These are phyloP conservation scores for Septoria linicola DNA, from an alignment of 2,329 filamentous ascomycete genomes.

Conservation along the genomic window DNA sequence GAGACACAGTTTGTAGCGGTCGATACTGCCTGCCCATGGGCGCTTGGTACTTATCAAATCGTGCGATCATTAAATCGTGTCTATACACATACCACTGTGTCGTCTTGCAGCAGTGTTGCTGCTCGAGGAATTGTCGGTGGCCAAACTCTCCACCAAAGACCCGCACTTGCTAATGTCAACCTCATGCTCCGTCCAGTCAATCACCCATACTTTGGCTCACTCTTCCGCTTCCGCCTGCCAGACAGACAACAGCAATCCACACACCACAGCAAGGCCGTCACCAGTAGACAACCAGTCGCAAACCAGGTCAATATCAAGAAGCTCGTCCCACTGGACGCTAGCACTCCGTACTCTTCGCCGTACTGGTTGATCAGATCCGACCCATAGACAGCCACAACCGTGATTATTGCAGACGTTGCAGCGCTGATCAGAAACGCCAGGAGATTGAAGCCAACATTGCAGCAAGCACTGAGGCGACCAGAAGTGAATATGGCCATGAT, in stretches of 20 bases:
- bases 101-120: too few relatives aligned
- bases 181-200: background rate
- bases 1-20: too few relatives aligned
- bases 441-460: constrained; percentile 52
- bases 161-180: too few relatives aligned
- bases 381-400: constrained; percentile 59
- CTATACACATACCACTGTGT: too few relatives aligned
- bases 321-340: background rate
- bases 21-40: too few relatives aligned
- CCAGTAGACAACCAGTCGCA: background rate
- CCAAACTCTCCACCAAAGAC: too few relatives aligned
- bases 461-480: constrained; percentile 48
- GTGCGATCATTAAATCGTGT: too few relatives aligned
- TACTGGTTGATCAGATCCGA: constrained; percentile 54
- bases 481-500: constrained; percentile 47
- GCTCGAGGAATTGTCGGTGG: too few relatives aligned
- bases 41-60: too few relatives aligned
- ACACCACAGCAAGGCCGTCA: background rate
- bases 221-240: background rate
- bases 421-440: constrained; percentile 61
- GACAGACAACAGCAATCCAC: background rate
- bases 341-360: constrained; percentile 34
- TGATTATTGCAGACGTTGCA: constrained; percentile 72
- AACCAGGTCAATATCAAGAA: background rate
- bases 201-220: background rate